These are phyloP conservation scores for Aphanocladium album DNA, from an alignment of 2,329 filamentous ascomycete genomes.

Conservation along the genomic window DNA sequence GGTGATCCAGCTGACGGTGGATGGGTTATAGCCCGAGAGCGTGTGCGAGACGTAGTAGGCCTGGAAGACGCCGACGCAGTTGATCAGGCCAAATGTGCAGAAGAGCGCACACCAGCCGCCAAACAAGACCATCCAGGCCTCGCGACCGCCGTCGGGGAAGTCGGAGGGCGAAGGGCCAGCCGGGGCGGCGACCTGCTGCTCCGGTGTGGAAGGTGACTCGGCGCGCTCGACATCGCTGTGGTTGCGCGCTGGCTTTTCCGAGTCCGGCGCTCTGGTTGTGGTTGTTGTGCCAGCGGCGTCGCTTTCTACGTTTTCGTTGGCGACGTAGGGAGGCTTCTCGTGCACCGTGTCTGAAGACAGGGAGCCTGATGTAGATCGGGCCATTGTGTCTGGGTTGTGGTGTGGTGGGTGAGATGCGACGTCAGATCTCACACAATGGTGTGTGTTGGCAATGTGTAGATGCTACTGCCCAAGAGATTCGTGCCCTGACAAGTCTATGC, in stretches of 20 bases:
- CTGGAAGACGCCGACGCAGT: slow-evolving; percentile 52
- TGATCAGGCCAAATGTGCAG: slow-evolving; percentile 40
- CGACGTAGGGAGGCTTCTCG: slow-evolving; percentile 16
- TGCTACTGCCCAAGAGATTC: too few species aligned
- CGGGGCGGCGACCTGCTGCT: slow-evolving; percentile 11
- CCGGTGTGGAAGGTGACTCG: not conserved
- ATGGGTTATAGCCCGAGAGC: slow-evolving; percentile 42
- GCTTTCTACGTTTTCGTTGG: not conserved
- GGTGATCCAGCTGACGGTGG: slow-evolving; percentile 55
- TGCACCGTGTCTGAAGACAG: slow-evolving; percentile 22
- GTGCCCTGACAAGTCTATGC: too few species aligned
- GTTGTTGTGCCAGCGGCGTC: not conserved
- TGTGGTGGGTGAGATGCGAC: not conserved
- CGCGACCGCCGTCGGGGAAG: slow-evolving; percentile 54
- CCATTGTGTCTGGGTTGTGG: slow-evolving; percentile 15
- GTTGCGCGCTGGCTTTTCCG: not conserved
- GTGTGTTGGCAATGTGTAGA: not conserved
- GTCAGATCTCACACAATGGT: slow-evolving; percentile 4
- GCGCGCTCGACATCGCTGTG: not conserved
- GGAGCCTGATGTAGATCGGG: slow-evolving; percentile 20
- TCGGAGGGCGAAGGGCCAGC: slow-evolving; percentile 36
- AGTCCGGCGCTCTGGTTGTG: too few species aligned
- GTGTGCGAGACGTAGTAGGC: slow-evolving; percentile 50
- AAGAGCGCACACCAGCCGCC: slow-evolving; percentile 40
- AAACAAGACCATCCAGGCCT: slow-evolving; percentile 54